Percentiles rank a stretch among this genome's conserved stretches.
These are phyloP conservation scores for Babesia ovis DNA, from an alignment of 169 alveolate species.

Conservation along the genomic window DNA sequence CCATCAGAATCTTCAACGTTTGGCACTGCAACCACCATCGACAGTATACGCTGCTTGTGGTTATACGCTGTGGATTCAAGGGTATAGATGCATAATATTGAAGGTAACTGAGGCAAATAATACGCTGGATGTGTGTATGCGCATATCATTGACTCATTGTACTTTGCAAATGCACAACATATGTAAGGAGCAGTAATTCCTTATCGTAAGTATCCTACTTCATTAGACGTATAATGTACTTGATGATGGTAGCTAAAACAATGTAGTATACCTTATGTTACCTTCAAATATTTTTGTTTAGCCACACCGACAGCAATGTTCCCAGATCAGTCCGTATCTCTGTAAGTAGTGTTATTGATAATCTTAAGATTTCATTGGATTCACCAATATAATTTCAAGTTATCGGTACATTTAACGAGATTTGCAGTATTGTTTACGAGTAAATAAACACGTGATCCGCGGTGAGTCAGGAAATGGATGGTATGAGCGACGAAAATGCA, in stretches of 20 bases:
- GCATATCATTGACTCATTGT: slow-evolving; percentile 6
- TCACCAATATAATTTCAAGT: too few relatives aligned
- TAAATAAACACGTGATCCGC: neutral
- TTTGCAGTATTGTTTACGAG: too few relatives aligned
- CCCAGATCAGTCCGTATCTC: too few relatives aligned
- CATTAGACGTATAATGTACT: too few relatives aligned
- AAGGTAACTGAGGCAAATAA: neutral
- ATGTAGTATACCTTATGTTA: too few relatives aligned
- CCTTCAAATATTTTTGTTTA: too few relatives aligned
- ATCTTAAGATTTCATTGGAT: too few relatives aligned
- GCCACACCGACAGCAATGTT: too few relatives aligned
- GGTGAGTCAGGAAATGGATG: neutral
- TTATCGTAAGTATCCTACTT: too few relatives aligned
- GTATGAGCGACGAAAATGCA: neutral
- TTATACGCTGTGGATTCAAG: neutral
- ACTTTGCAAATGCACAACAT: slow-evolving; percentile 8
- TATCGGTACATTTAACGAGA: too few relatives aligned
- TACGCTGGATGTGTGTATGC: slow-evolving; percentile 3
- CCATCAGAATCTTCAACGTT: slow-evolving; percentile 7
- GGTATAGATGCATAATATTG: neutral
- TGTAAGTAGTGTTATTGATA: too few relatives aligned
- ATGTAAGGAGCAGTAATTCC: neutral
- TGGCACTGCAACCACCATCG: slow-evolving; percentile 9
- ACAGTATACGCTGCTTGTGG: neutral
- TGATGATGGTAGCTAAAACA: too few relatives aligned